phyloP scores from a whole-genome alignment of 2,329 filamentous ascomycete genomes.

The Aureobasidium sp. region DNA sequence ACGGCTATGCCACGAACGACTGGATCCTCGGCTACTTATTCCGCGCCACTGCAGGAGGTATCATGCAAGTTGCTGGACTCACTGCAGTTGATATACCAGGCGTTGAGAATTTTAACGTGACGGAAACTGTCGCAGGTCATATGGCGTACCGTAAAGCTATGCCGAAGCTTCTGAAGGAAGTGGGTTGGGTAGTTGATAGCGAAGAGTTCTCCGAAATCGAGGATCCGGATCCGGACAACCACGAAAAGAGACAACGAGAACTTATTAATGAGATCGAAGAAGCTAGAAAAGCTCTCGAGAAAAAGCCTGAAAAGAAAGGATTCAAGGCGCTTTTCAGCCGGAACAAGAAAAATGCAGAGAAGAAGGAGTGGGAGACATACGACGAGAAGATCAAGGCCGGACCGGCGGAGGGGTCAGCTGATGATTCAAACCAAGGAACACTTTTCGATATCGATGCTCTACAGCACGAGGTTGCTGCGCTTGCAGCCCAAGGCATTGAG shows the following conservation, averaged over 20 bases:
- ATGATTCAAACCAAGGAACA: slow-evolving; percentile 45
- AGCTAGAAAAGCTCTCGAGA: slow-evolving; percentile 77
- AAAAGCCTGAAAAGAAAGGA: slow-evolving; percentile 59
- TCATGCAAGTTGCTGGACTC: slow-evolving; percentile 79
- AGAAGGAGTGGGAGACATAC: slow-evolving; percentile 92
- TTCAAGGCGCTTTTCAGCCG: slow-evolving; percentile 71
- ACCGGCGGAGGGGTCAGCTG: slow-evolving; percentile 36
- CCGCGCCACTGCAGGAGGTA: slow-evolving; percentile 84
- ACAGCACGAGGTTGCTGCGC: slow-evolving; percentile 55
- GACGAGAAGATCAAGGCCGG: slow-evolving; percentile 54
- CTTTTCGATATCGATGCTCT: slow-evolving; percentile 97
- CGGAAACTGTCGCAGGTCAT: slow-evolving; percentile 75
- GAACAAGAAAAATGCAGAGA: slow-evolving; percentile 67
- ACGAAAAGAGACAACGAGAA: slow-evolving; percentile 77
- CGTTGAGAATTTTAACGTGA: slow-evolving; percentile 80
- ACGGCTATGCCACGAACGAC: slow-evolving; percentile 88
- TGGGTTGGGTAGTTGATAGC: slow-evolving; percentile 83
- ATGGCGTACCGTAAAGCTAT: slow-evolving; percentile 95
- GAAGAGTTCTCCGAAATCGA: slow-evolving; percentile 97
- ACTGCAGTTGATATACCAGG: slow-evolving; percentile 70
- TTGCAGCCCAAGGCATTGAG: slow-evolving; percentile 66
- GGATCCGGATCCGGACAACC: slow-evolving; percentile 92
- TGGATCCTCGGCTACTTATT: slow-evolving; percentile 96
- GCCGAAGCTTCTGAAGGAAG: slow-evolving; percentile 75
- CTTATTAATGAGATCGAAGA: slow-evolving; percentile 96